A percentile compares a stretch with the other conserved stretches of the same genome.
phyloP scores from a whole-genome alignment of 2,329 filamentous ascomycete genomes.

The Aspergillaceae sp. region DNA sequence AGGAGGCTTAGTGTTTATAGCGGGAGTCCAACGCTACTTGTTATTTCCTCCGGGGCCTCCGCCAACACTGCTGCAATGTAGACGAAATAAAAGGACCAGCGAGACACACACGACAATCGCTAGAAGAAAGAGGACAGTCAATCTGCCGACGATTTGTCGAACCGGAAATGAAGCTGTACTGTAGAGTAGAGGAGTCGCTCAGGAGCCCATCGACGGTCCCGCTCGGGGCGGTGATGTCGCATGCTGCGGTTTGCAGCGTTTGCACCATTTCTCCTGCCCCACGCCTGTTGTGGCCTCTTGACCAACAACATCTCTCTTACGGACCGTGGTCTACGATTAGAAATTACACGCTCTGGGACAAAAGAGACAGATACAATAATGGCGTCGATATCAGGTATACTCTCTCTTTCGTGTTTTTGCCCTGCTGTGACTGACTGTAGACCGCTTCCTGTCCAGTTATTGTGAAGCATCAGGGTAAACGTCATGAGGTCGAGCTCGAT shows the following conservation, averaged over 20 bases:
- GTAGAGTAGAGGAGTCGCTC: background rate
- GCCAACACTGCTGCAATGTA: background rate
- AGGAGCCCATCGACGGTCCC: conserved; percentile 6
- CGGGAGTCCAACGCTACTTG: background rate
- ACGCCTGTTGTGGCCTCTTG: conserved; percentile 7
- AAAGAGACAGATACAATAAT: conserved; percentile 30
- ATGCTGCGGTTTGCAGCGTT: conserved; percentile 22
- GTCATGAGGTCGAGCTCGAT: conserved; percentile 89
- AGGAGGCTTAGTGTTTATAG: conserved; percentile 11
- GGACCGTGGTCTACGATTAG: too few species aligned
- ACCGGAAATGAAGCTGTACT: too few species aligned
- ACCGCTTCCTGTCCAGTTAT: conserved; percentile 52
- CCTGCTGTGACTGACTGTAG: conserved; percentile 14
- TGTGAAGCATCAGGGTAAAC: conserved; percentile 92
- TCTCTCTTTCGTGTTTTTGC: background rate
- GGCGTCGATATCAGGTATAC: conserved; percentile 49
- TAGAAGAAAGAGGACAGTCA: too few species aligned
- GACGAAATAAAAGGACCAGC: background rate
- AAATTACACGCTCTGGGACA: too few species aligned
- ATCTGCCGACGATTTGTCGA: too few species aligned
- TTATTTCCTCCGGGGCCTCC: background rate
- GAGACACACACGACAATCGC: too few species aligned
- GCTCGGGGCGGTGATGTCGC: conserved; percentile 7
- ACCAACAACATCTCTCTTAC: too few species aligned
- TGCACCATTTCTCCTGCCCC: conserved; percentile 8